Evolutionary conservation across 2,329 filamentous ascomycete genomes (phyloP).

Genomic region (Talaromyces sp.): DNA sequence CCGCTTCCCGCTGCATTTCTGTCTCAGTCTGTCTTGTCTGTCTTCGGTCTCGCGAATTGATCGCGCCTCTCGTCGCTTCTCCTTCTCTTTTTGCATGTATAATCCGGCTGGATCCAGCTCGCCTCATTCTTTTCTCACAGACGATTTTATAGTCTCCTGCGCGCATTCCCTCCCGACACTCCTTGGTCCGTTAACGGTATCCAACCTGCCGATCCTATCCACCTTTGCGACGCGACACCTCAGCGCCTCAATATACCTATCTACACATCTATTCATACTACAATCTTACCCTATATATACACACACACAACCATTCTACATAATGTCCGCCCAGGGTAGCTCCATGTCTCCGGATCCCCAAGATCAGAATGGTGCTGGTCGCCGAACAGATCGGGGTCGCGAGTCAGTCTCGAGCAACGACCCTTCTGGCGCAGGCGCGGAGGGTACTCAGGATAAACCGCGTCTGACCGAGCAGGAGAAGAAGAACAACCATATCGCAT

Average conservation of each 20-base stretch:
- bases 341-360: constrained; percentile 9
- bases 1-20: background rate
- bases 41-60: background rate
- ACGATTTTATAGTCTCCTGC: background rate
- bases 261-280: background rate
- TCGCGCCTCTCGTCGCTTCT: background rate
- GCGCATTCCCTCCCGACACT: background rate
- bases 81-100: background rate
- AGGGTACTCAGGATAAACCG: constrained; percentile 48
- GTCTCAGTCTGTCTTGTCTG: too few relatives aligned
- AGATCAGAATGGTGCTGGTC: background rate
- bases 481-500: constrained; percentile 68
- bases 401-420: constrained; percentile 15
- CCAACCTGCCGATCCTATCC: background rate
- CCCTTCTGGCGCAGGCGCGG: constrained; percentile 9
- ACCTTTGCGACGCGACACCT: background rate
- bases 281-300: constrained; percentile 1
- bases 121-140: background rate
- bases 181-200: background rate
- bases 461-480: constrained; percentile 64
- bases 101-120: background rate
- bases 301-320: constrained; percentile 3
- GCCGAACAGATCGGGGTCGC: constrained; percentile 4
- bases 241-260: background rate
- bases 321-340: background rate